Evolutionary conservation across 164 flowering plant genomes (phyloP), one percentile per base, ranked within the genome.

Genomic region (Cinnamomum chago): DNA sequence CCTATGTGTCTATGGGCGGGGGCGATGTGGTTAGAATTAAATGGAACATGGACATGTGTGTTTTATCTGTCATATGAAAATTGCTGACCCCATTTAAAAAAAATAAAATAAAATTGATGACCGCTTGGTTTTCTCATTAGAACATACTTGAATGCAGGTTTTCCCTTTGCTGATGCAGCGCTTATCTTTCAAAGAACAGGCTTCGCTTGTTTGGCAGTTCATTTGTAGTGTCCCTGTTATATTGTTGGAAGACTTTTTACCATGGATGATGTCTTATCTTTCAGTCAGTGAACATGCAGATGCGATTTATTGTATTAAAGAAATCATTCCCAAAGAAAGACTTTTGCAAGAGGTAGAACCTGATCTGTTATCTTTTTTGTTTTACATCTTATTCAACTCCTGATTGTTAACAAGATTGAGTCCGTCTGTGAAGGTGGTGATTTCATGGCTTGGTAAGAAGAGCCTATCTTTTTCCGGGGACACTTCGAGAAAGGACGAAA

Each of bases 181-280:
- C 23, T 90, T 91, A 74, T 82, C 95, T 73, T 69, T 75, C 51
- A 65, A 79, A 76, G 94, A 95, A 78, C 98, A 95, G 79, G 90
- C 92, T 73, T 85, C 86, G 65, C 88, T 95, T 71, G 88, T 91
- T 64, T 89, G 97, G 97, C 93, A 84, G 79, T 90, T 85, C 75
- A 78, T 95, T 22, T 89, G 92, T 68, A 90, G 90, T 75, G 85
- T 95, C 73, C 98, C 98, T 27, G 47, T 90, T 51, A 82, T 79
- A 50, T 76, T 91, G 75, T 78, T 95, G 75, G 89, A 87, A 73
- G 91, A 88, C 22, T 70, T 90, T 73, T 77, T 90, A 10, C 97
- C 94, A 65, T 95, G 98, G 98, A 85, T 88, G 84, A 74, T 82
- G 14, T 84, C 90, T 30, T 86, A 76, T 82, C 84, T 92, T 73